A percentile compares a stretch with the other conserved stretches of the same genome.
phyloP scores from a whole-genome alignment of 176 grass and related monocot species.

The Pharus latifolius region DNA sequence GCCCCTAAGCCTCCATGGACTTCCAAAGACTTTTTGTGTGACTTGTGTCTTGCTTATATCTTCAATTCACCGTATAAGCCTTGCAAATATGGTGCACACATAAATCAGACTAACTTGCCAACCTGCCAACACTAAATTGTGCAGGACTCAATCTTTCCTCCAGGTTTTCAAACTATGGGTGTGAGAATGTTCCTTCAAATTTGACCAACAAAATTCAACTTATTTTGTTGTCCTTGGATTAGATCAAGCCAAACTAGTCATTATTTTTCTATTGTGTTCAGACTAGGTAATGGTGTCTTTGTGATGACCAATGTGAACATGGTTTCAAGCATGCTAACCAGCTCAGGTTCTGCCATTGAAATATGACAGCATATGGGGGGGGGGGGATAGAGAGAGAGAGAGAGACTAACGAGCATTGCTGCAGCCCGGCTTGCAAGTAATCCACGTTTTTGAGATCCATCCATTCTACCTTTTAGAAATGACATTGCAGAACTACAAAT shows the following conservation, averaged over 20 bases:
- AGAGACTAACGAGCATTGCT: constrained; percentile 72
- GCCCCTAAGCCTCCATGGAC: no score
- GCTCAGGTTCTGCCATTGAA: not conserved
- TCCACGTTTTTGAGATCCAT: constrained; percentile 56
- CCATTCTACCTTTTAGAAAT: constrained; percentile 64
- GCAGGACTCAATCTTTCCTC: no score
- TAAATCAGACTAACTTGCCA: no score
- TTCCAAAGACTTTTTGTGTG: no score
- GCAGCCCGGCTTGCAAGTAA: constrained; percentile 56
- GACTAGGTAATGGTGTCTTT: not conserved
- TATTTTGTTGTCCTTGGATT: no score
- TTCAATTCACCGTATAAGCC: no score
- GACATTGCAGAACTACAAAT: constrained; percentile 60
- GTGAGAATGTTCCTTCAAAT: no score
- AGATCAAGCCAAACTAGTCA: not conserved
- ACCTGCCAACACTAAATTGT: no score
- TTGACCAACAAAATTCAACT: no score
- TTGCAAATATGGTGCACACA: no score
- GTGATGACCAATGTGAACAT: not conserved
- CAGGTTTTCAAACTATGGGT: no score
- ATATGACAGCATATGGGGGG: not conserved
- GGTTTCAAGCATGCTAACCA: not conserved
- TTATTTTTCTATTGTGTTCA: not conserved
- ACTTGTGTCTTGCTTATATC: no score
- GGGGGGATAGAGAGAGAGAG: not conserved